Evolutionary conservation across 495 filamentous ascomycete species (phyloP).

Genomic region (Aspergillus biplanus): DNA sequence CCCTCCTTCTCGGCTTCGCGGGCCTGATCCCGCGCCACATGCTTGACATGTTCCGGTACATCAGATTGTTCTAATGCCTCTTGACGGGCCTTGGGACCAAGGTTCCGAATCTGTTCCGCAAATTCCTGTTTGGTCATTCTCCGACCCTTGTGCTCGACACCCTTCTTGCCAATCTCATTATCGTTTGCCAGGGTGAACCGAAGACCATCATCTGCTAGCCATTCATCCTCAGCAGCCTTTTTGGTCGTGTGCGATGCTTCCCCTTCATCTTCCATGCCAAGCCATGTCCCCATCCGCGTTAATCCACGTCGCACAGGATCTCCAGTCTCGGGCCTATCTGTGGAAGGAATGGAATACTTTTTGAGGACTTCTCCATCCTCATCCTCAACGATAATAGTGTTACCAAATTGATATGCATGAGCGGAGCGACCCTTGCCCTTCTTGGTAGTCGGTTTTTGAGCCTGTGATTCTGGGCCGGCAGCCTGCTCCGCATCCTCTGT

Average conservation of each 20-base stretch:
- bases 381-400: slow-evolving; percentile 97
- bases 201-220: slow-evolving; percentile 74
- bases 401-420: slow-evolving; percentile 92
- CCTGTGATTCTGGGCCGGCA: slow-evolving; percentile 26
- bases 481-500: slow-evolving; percentile 24
- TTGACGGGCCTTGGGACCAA: slow-evolving; percentile 76
- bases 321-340: slow-evolving; percentile 33
- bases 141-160: slow-evolving; percentile 57
- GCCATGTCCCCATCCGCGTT: slow-evolving; percentile 65
- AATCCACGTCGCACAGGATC: slow-evolving; percentile 53
- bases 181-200: slow-evolving; percentile 77
- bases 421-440: slow-evolving; percentile 61
- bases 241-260: slow-evolving; percentile 45
- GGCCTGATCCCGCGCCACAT: slow-evolving; percentile 53
- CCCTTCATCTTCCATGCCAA: slow-evolving; percentile 55
- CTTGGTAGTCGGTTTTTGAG: slow-evolving; percentile 19
- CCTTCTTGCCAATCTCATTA: slow-evolving; percentile 34
- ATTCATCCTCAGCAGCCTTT: slow-evolving; percentile 36
- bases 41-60: slow-evolving; percentile 61
- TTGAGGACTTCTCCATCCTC: slow-evolving; percentile 97
- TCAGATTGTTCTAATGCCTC: slow-evolving; percentile 71
- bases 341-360: slow-evolving; percentile 82
- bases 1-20: slow-evolving; percentile 35
- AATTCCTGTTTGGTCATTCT: slow-evolving; percentile 93
- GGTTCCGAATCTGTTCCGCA: slow-evolving; percentile 75